Base-by-base conservation (phyloP, 1,139 yeast genomes). In the Suhomyces taliae region DNA sequence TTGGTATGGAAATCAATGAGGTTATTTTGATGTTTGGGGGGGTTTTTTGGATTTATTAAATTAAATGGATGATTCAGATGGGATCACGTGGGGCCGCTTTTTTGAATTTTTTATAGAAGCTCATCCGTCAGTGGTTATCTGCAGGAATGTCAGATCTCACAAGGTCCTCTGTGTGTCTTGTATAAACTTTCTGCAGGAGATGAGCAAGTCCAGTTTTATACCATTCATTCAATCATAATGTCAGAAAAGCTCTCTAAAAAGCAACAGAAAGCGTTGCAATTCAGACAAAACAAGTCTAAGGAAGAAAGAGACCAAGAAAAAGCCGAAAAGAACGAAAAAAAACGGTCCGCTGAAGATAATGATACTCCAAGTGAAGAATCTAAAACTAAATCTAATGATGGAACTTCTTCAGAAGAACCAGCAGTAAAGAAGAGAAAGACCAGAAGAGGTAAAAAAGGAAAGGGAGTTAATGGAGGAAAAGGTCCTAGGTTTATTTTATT, bases 401-500 rank as follows among this genome's bases (percentile, higher is more conserved):
- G 45, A 9, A 48, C 44, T 41, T 61, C 56, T 8, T 19, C 24
- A 19, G 24, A 19, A 19, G 73, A 62, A 45, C 73, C 70, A n/a
- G 66, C 67, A 6, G 74, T 72, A 57, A 85, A 85, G 70, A 86
- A 85, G 62, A 72, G 91, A 53, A 85, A 85, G 64, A 86, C 91
- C 5, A 79, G 93, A 70, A 74, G 91, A 69, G 90, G 91, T 24
- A 84, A 84, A 66, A 83, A 82, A 53, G 87, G 87, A 26, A 81
- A 75, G 68, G 82, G 79, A 12, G 69, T 65, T 6, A 73, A 74
- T 51, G 70, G 67, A 14, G 78, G 79, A 10, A 69, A 67, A 44
- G 86, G 86, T 0, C 88, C 90, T 36, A 71, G 96, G 58, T 90
- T 87, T 60, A 79, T 93, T 45, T 68, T 93, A 37, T 93, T 93